Evolutionary conservation across 1,284 basidiomycete genomes (phyloP).

Genomic region (Rhodofomes roseus): DNA sequence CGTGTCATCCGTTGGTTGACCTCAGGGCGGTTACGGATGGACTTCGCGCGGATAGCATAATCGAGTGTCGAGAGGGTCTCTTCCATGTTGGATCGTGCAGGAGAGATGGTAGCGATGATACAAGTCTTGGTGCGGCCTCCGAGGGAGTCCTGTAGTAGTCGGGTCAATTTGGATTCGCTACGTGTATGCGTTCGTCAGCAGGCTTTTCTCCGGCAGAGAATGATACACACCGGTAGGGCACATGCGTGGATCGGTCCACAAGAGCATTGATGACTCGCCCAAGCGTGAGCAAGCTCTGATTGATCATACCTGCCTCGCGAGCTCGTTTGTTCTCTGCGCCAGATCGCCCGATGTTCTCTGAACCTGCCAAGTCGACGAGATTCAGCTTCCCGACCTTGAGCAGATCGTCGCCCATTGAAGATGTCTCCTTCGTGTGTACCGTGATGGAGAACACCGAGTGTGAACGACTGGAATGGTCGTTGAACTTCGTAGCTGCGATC

Average conservation of each 20-base stretch:
- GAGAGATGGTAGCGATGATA: constrained; percentile 95
- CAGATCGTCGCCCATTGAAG: constrained; percentile 80
- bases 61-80: constrained; percentile 98
- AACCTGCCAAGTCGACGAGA: constrained; percentile 95
- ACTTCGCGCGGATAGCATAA: constrained; percentile 95
- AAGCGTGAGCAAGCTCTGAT: constrained; percentile 93
- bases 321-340: constrained; percentile 96
- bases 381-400: constrained; percentile 95
- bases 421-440: constrained; percentile 87
- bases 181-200: constrained; percentile 11
- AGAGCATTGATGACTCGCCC: constrained; percentile 97
- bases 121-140: constrained; percentile 99
- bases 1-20: constrained; percentile 94
- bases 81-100: constrained; percentile 90
- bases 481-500: constrained; percentile 96
- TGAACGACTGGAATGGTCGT: constrained; percentile 95
- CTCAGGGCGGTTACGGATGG: constrained; percentile 95
- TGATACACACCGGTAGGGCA: constrained; percentile 81
- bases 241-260: constrained; percentile 88
- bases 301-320: constrained; percentile 98
- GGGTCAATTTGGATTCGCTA: constrained; percentile 91
- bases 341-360: constrained; percentile 95
- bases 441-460: constrained; percentile 99
- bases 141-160: constrained; percentile 96
- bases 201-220: not conserved